Percentiles rank a stretch among this genome's conserved stretches.
These are phyloP conservation scores for Fusarium denticulatum DNA, from an alignment of 2,329 filamentous ascomycete genomes.

Conservation along the genomic window DNA sequence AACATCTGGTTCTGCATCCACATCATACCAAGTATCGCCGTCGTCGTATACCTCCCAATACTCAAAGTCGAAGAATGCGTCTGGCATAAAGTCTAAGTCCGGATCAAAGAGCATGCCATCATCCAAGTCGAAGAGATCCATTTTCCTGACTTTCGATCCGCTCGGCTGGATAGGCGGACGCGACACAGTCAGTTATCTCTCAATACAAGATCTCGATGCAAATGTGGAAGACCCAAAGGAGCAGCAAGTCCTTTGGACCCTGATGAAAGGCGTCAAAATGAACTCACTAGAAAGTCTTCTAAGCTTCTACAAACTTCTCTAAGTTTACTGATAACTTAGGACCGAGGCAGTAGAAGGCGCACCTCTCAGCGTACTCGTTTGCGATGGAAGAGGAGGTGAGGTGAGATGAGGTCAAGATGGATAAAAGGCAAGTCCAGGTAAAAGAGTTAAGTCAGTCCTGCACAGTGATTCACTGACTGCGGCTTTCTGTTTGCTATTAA, in stretches of 20 bases:
- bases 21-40: too few relatives aligned
- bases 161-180: neutral
- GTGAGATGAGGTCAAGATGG: neutral
- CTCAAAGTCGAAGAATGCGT: too few relatives aligned
- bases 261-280: too few relatives aligned
- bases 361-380: too few relatives aligned
- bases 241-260: too few relatives aligned
- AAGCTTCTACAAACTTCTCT: too few relatives aligned
- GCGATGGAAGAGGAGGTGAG: neutral
- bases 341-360: too few relatives aligned
- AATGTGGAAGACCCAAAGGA: too few relatives aligned
- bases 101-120: neutral
- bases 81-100: neutral
- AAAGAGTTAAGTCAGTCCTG: too few relatives aligned
- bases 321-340: too few relatives aligned
- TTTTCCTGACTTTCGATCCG: neutral
- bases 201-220: neutral
- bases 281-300: too few relatives aligned
- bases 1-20: neutral
- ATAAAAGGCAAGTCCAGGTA: accelerated
- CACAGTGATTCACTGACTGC: neutral
- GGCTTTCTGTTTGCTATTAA: neutral
- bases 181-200: neutral
- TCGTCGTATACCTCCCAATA: too few relatives aligned
- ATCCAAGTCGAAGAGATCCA: neutral